Evolutionary conservation across 1,139 yeast species (phyloP), one percentile per base, ranked within the genome.

Genomic region (Hansenula anomala): DNA sequence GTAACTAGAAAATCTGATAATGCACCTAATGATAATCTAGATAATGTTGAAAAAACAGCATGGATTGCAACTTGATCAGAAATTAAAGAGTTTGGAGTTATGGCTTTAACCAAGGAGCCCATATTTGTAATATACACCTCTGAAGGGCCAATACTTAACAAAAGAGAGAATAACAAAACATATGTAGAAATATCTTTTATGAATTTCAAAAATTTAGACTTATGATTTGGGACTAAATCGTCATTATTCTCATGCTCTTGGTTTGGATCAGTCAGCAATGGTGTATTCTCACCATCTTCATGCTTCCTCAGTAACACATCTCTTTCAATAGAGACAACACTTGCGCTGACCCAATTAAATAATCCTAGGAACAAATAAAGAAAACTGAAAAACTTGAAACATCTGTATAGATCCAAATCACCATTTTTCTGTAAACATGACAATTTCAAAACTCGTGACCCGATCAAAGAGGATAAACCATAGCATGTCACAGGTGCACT

Each of bases 101-200:
- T 46, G 31, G 38, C 41, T 3, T 40, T 34, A 46, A 74, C 60
- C n/a, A 77, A 71, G 25, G 78, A 80, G 35, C 95, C 95, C 69
- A 92, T 73, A 55, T 90, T 87, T 43, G 90, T 87, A 48, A 88
- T 78, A 60, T 79, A 89, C 68, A 89, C 80, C 55, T 92, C 98
- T 46, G 88, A 64, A 1, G 97, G 95, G 0, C 97, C 98, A 20
- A 88, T 66, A 27, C 82, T 72, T 28, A 87, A 63, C 24, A 89
- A 69, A 43, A 89, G 72, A 9, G 90, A 75, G 4, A 71, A 47
- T 28, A 85, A 67, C 19, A 88, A 62, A 3, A 81, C 47, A 72
- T 88, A 82, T 34, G 89, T 79, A 4, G 84, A 71, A 27, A 72
- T 71, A 54, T 85, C 92, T 19, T 59, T 60, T 34, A 86, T 58